Evolutionary conservation across 106 monocot species (phyloP), one percentile per base, ranked within the genome.

Genomic region (Alisma plantagoaquatica): DNA sequence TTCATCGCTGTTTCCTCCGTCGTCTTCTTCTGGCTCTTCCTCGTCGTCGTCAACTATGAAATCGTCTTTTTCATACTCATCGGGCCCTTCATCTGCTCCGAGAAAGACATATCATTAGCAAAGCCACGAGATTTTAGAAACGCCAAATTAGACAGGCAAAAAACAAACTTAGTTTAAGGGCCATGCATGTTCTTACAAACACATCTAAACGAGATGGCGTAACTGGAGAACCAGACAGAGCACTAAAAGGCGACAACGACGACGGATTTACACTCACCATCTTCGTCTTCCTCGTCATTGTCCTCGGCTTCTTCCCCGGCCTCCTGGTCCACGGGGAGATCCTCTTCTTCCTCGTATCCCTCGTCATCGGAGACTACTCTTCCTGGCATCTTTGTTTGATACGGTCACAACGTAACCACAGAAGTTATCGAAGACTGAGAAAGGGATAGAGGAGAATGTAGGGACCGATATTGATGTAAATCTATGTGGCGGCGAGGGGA

Each of bases 31-130:
- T 20, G 89, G 76, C 49, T 79, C 82, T 9, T 96, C 96, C 27
- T 98, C 96, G 1, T 46, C 75, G 33, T 89, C 96, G 28, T 98
- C 96, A 6, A 98, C 96, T 72, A 90, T 98, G 50, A 98, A 98
- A 3, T 79, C 98, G 65, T 98, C 96, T 46, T 89, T 85, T 59
- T 90, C 98, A 25, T 86, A 90, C 60, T 98, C 98, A 61, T 98
- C 79, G 30, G 85, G 81, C 2, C 90, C 98, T 41, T 98, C 93
- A 6, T 86, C 93, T 84, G 62, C 57, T 43, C 12, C 49, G 29
- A 6, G 64, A 52, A 63, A 68, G 44, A 20, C 15, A 46, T 19
- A 46, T 10, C 26, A 15, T 17, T 35, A 28, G 21, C 58, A 20
- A 23, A 59, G 22, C 30, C 16, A 19, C 21, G 23, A 27, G 15